A percentile compares a stretch with the other conserved stretches of the same genome.
Conservation (phyloP, 169 alveolate species). For the Cryptosporidium meleagridis region DNA sequence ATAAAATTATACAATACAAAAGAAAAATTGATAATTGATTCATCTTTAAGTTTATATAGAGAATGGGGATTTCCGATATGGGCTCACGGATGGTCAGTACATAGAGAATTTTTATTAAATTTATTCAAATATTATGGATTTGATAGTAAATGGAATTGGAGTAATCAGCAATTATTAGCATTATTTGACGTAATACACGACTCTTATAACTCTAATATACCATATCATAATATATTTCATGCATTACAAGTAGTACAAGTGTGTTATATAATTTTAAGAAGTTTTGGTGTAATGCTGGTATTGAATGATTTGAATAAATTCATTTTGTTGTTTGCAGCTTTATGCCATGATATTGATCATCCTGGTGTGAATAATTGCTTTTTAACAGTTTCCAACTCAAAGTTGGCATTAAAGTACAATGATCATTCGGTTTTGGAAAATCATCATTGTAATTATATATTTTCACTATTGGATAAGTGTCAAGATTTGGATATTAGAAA, state of each 20-base stretch:
- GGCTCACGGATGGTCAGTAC: slow-evolving; percentile 59
- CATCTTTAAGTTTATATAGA: slow-evolving; percentile 28
- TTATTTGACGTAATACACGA: slow-evolving; percentile 54
- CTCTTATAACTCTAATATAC: slow-evolving; percentile 77
- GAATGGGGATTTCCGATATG: slow-evolving; percentile 70
- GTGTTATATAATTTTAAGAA: slow-evolving; percentile 74
- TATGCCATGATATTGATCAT: slow-evolving; percentile 87
- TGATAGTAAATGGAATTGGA: slow-evolving; percentile 58
- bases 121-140: slow-evolving; percentile 41
- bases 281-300: slow-evolving; percentile 69
- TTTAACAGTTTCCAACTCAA: slow-evolving; percentile 76
- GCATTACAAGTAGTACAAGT: slow-evolving; percentile 87
- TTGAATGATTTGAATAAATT: slow-evolving; percentile 79
- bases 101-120: slow-evolving; percentile 30
- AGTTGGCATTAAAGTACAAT: slow-evolving; percentile 81
- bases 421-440: slow-evolving; percentile 85
- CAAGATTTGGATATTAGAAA: slow-evolving; percentile 76
- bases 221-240: slow-evolving; percentile 89
- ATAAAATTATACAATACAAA: not conserved
- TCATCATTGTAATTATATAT: slow-evolving; percentile 80
- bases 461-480: slow-evolving; percentile 27
- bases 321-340: slow-evolving; percentile 82
- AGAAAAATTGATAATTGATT: not conserved
- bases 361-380: slow-evolving; percentile 85
- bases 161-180: not conserved